Evolutionary conservation across 306 rosid genomes (phyloP).

Genomic region (Abrus precatorius): DNA sequence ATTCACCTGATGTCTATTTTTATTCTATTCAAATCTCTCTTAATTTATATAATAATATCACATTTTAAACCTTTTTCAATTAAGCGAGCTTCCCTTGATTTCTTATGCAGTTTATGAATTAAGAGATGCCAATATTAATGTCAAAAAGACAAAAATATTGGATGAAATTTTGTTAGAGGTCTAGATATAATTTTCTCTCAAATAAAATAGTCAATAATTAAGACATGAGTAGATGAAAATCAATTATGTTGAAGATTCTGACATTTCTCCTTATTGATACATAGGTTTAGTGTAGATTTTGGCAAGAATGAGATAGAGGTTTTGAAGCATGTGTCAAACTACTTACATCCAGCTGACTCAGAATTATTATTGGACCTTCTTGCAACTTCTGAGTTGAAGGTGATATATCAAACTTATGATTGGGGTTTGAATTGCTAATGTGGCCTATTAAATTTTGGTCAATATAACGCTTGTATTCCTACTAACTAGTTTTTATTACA

Average conservation of each 20-base stretch:
- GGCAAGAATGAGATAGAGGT: conserved; percentile 82
- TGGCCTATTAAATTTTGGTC: neutral
- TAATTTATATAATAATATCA: too few relatives aligned
- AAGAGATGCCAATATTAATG: too few relatives aligned
- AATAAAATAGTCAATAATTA: neutral
- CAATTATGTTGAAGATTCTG: neutral
- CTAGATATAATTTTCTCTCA: too few relatives aligned
- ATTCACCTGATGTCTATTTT: too few relatives aligned
- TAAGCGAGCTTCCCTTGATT: too few relatives aligned
- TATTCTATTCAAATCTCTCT: too few relatives aligned
- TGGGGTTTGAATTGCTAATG: conserved; percentile 78
- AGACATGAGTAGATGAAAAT: neutral
- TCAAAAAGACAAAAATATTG: too few relatives aligned
- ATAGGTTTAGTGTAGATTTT: conserved; percentile 80
- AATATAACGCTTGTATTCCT: conserved; percentile 29
- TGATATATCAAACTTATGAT: conserved; percentile 71
- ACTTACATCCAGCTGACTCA: conserved; percentile 67
- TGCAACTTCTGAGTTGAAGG: conserved; percentile 73
- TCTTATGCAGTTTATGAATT: too few relatives aligned
- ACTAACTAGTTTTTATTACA: neutral
- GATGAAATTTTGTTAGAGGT: too few relatives aligned
- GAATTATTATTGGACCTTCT: conserved; percentile 73
- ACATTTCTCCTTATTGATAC: conserved; percentile 29
- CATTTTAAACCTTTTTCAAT: too few relatives aligned
- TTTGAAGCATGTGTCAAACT: conserved; percentile 74